phyloP scores from a whole-genome alignment of 192 early-diverging fungal genomes.

The Backusella parvicylindrica region DNA sequence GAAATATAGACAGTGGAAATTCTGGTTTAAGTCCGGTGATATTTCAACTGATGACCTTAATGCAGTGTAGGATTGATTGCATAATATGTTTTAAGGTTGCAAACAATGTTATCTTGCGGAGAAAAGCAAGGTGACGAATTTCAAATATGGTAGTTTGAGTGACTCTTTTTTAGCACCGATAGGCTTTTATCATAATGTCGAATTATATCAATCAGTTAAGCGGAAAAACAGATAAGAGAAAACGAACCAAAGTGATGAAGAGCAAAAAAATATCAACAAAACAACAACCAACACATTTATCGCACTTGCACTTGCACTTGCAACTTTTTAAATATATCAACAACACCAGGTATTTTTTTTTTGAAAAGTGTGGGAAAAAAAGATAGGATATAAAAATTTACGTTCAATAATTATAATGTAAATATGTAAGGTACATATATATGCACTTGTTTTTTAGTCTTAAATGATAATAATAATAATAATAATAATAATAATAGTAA shows the following conservation, averaged over 20 bases:
- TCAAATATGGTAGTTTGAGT: background rate
- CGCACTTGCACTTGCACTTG: background rate
- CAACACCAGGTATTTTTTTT: background rate
- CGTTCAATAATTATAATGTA: background rate
- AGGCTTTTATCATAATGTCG: background rate
- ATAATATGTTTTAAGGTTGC: background rate
- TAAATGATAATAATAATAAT: too few species aligned
- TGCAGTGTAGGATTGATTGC: background rate
- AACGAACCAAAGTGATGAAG: background rate
- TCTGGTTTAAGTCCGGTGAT: background rate
- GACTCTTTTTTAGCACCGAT: background rate
- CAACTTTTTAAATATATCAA: background rate
- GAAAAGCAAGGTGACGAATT: background rate
- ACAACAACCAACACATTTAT: background rate
- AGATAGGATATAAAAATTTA: background rate
- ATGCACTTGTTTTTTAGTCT: too few species aligned
- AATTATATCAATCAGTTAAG: background rate
- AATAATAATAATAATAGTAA: background rate
- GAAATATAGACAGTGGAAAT: background rate
- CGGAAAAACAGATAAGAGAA: background rate
- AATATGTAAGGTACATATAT: too few species aligned
- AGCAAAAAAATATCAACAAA: background rate
- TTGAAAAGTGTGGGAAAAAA: background rate
- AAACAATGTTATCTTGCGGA: background rate
- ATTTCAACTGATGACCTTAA: background rate